Evolutionary conservation across 495 filamentous ascomycete species (phyloP), one percentile per base, ranked within the genome.

Genomic region (Astrothelium macrocarpum): DNA sequence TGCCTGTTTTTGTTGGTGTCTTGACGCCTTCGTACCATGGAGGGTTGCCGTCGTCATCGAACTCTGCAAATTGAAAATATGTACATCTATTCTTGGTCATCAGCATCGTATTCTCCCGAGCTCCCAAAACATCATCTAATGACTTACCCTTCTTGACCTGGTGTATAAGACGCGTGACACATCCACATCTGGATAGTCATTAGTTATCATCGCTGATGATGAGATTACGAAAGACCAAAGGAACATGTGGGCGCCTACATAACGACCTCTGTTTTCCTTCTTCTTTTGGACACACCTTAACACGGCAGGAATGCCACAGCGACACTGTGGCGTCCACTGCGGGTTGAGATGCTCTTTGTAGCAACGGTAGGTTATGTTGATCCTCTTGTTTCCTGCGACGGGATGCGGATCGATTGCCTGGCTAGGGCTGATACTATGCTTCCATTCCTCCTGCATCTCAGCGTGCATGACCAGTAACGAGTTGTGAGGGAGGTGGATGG

Each of bases 311-410:
- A 90, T 76, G 1, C 81, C 80, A 69, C 92, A 96, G 53, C 79
- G 80, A 70, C 86, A 88, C 59, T 73, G 77, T 2, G 86, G 87
- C 2, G 85, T 89, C 65, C 77, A 74, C 5, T 80, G 83, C 1
- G 94, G 91, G 68, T 91, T 86, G 14, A 97, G 80, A 39, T 78
- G 84, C 20, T 83, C 77, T 23, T 87, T 84, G 71, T 95, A 97
- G 74, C 88, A 85, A 12, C 94, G 88, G 76, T 96, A 98, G 1
- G 93, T 98, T 69, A 98, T 80, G 73, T 97, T 97, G 66, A 98
- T 91, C 45, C 94, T 80, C 53, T 83, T 80, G 66, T 85, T 90
- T 0, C 88, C 88, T 0, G 91, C 78, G 1, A 97, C 65, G 0
- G 92, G 89, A 74, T 98, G 94, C 14, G 87, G 88, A 62, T 88